phyloP scores from a whole-genome alignment of 257 asterid genomes.

The Verbena officinalis region DNA sequence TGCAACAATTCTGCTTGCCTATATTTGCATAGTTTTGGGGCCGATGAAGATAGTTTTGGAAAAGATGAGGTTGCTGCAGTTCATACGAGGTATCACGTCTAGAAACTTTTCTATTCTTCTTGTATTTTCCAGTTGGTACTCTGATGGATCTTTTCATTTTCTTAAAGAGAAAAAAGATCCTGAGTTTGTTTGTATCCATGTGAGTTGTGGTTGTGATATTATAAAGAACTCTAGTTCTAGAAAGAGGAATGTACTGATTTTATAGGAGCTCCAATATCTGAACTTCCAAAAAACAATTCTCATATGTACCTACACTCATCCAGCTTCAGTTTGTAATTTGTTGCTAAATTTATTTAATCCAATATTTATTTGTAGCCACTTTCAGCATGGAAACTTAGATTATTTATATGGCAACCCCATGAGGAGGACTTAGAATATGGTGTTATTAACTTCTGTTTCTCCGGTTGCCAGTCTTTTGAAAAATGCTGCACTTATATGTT shows the following conservation, averaged over 20 bases:
- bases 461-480: constrained; percentile 2
- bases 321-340: constrained; percentile 18
- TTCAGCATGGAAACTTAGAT: constrained; percentile 12
- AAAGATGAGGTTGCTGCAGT: constrained; percentile 96
- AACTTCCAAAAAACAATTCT: background rate
- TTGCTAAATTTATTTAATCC: background rate
- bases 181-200: constrained; percentile 7
- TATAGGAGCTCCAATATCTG: background rate
- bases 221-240: constrained; percentile 1
- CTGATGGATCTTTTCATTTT: constrained; percentile 10
- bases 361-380: background rate
- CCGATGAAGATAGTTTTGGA: constrained; percentile 95
- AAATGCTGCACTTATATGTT: background rate
- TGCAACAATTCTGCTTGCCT: constrained; percentile 90
- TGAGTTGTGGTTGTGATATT: constrained; percentile 2
- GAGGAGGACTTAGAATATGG: constrained; percentile 1
- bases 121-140: constrained; percentile 16
- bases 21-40: constrained; percentile 88
- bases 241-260: background rate
- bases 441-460: constrained; percentile 3
- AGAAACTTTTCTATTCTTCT: constrained; percentile 4
- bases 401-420: constrained; percentile 7
- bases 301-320: background rate
- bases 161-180: constrained; percentile 1
- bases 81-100: constrained; percentile 73